phyloP scores from a whole-genome alignment of 805 yeast species.

The Yarrowia bubula region DNA sequence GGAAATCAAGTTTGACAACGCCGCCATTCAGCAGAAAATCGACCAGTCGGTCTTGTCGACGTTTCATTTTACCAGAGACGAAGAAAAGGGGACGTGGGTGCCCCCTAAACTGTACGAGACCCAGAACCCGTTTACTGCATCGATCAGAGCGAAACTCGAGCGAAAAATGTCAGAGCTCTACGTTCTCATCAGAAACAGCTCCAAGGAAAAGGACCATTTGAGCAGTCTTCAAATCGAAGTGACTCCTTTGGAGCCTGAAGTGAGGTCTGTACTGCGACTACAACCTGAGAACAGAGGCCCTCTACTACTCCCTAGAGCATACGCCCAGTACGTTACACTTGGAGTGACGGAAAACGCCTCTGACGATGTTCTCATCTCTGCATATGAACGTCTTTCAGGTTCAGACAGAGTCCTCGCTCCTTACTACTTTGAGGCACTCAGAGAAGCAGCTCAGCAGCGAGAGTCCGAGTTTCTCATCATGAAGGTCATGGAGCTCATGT shows the following conservation, averaged over 20 bases:
- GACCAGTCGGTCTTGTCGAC: constrained; percentile 51
- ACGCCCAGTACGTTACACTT: constrained; percentile 45
- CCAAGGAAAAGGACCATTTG: background rate
- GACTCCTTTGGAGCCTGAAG: constrained; percentile 12
- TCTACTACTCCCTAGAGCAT: background rate
- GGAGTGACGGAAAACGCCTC: constrained; percentile 50
- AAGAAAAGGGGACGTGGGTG: constrained; percentile 27
- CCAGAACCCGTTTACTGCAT: constrained; percentile 28
- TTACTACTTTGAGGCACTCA: constrained; percentile 57
- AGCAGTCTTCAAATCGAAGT: constrained; percentile 7
- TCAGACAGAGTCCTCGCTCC: constrained; percentile 50
- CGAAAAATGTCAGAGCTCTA: constrained; percentile 30
- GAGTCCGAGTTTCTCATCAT: constrained; percentile 48
- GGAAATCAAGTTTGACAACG: constrained; percentile 54
- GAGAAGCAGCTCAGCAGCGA: constrained; percentile 49
- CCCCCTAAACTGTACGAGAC: constrained; percentile 33
- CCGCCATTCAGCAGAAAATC: constrained; percentile 55
- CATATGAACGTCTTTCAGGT: constrained; percentile 45
- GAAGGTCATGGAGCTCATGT: constrained; percentile 47
- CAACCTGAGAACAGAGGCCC: background rate
- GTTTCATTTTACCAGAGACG: constrained; percentile 32
- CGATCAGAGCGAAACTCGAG: constrained; percentile 27
- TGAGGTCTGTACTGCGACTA: background rate
- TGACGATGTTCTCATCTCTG: constrained; percentile 49
- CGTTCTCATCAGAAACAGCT: background rate